Percentiles rank a stretch among this genome's conserved stretches.
These are phyloP conservation scores for Epithemia pelagica DNA, from an alignment of 108 stramenopile genomes.

Conservation along the genomic window DNA sequence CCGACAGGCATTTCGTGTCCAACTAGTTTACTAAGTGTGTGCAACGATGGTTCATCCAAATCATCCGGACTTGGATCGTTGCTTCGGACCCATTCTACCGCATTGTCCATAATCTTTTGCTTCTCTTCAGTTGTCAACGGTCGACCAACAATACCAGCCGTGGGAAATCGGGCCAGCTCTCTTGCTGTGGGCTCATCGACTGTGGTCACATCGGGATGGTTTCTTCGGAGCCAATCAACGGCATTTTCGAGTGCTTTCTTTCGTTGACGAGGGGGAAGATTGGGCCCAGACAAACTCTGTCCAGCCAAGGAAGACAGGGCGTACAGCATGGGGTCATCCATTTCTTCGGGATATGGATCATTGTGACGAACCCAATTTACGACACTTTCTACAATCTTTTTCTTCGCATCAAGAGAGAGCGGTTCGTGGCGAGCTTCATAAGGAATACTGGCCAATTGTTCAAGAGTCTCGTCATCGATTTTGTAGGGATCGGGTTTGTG, in stretches of 20 bases:
- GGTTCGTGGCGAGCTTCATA: not conserved
- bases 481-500: slow-evolving; percentile 2
- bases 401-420: not conserved
- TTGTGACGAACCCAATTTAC: slow-evolving; percentile 10
- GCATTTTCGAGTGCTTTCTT: slow-evolving; percentile 20
- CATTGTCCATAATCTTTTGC: slow-evolving; percentile 8
- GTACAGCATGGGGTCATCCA: slow-evolving; percentile 10
- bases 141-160: not conserved
- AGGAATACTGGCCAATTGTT: slow-evolving; percentile 2
- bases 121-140: slow-evolving; percentile 3
- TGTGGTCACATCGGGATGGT: slow-evolving; percentile 7
- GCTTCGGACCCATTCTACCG: slow-evolving; percentile 17
- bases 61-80: slow-evolving; percentile 1
- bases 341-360: not conserved
- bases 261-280: not conserved
- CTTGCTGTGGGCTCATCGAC: slow-evolving; percentile 4
- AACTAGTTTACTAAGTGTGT: slow-evolving; percentile 1
- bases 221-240: slow-evolving; percentile 27
- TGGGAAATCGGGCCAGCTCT: not conserved
- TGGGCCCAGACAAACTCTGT: not conserved
- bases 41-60: slow-evolving; percentile 4
- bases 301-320: slow-evolving; percentile 8
- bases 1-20: slow-evolving; percentile 6
- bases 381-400: slow-evolving; percentile 1
- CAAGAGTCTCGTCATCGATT: not conserved